Percentiles rank a stretch among this genome's conserved stretches.
phyloP scores from a whole-genome alignment of 257 asterid species.

The Scutellaria minor region DNA sequence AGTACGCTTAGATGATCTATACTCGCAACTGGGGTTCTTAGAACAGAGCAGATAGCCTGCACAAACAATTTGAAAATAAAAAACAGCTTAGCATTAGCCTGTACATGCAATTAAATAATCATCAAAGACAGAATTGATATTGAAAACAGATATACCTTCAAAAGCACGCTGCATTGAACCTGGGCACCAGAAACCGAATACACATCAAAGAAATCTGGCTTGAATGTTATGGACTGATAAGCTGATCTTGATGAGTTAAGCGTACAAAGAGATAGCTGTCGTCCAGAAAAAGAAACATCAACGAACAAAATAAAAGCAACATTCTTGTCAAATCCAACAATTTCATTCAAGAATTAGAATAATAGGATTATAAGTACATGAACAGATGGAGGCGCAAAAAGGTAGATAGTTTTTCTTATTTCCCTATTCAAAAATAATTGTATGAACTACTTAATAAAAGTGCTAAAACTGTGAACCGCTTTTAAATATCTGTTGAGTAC shows the following conservation, averaged over 20 bases:
- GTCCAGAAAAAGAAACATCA: slow-evolving; percentile 27
- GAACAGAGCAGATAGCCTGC: slow-evolving; percentile 86
- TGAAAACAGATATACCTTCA: slow-evolving; percentile 61
- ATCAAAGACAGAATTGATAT: slow-evolving; percentile 4
- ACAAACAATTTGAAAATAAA: neutral
- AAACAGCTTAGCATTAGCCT: slow-evolving; percentile 7
- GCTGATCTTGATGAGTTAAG: slow-evolving; percentile 93
- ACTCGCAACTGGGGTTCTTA: slow-evolving; percentile 84
- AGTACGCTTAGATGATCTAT: slow-evolving; percentile 66
- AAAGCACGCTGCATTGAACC: slow-evolving; percentile 77
- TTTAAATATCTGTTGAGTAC: too few species aligned
- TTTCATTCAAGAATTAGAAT: neutral
- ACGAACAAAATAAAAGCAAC: neutral
- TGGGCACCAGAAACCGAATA: slow-evolving; percentile 59
- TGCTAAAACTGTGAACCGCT: too few species aligned
- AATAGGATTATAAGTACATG: neutral
- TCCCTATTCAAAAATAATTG: too few species aligned
- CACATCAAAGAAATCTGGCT: slow-evolving; percentile 80
- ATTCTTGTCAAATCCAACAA: neutral
- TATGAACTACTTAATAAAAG: too few species aligned
- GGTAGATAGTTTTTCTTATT: too few species aligned
- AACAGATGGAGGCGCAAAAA: neutral
- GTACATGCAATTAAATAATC: neutral
- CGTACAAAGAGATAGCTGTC: slow-evolving; percentile 75
- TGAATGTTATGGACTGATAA: slow-evolving; percentile 75